A percentile compares a stretch with the other conserved stretches of the same genome.
These are phyloP conservation scores for Macrophomina pseudophaseolina DNA, from an alignment of 2,329 filamentous ascomycete species.

Conservation along the genomic window DNA sequence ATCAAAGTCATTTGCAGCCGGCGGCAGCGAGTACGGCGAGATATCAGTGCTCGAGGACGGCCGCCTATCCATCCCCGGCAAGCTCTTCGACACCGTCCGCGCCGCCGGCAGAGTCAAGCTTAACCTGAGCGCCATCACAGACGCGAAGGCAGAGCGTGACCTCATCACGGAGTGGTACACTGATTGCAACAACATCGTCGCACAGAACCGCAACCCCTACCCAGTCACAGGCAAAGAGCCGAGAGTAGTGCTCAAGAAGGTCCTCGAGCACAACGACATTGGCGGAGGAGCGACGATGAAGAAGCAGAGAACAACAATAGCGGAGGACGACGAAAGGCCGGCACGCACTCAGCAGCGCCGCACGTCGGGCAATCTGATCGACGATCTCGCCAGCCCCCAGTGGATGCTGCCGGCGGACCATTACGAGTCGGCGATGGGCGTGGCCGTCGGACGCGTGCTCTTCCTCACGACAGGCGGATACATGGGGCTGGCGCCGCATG, in stretches of 20 bases:
- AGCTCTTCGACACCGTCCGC: constrained; percentile 17
- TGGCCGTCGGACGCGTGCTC: constrained; percentile 25
- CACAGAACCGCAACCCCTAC: constrained; percentile 9
- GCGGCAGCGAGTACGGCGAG: constrained; percentile 19
- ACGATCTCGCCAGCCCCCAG: constrained; percentile 24
- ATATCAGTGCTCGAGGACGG: background rate
- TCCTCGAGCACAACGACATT: constrained; percentile 16
- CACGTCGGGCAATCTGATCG: constrained; percentile 26
- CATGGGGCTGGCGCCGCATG: constrained; percentile 26
- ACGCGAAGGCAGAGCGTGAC: constrained; percentile 13
- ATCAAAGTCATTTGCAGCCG: constrained; percentile 12
- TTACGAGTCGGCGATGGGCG: constrained; percentile 22
- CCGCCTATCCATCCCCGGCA: constrained; percentile 14
- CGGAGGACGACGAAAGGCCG: background rate
- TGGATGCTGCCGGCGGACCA: constrained; percentile 18
- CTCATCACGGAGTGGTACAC: constrained; percentile 20
- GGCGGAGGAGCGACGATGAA: background rate
- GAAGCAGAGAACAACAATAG: background rate
- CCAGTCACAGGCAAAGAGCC: constrained; percentile 15
- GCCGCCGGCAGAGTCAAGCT: constrained; percentile 15
- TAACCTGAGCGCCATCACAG: constrained; percentile 6
- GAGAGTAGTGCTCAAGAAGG: constrained; percentile 16
- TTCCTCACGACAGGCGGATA: constrained; percentile 22
- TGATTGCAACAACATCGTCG: constrained; percentile 16
- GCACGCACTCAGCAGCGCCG: background rate